Evolutionary conservation across 306 rosid genomes (phyloP), one percentile per base, ranked within the genome.

Genomic region (Neltuma alba): DNA sequence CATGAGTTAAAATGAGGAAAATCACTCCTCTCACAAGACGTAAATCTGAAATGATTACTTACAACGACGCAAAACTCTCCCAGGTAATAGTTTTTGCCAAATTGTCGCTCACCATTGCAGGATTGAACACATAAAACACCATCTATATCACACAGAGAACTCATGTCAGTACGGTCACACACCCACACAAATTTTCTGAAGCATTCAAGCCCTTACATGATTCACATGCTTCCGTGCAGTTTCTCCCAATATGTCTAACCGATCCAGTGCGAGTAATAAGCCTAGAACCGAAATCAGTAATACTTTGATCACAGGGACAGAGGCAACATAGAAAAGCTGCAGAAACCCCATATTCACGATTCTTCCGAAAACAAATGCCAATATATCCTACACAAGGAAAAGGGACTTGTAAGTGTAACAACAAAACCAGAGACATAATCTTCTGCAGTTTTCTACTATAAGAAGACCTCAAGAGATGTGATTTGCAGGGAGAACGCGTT

Each of bases 71-170:
- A 73, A 86, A 48, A 50, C 82, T 81, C 61, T 85, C 87, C 55
- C 57, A 76, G 10, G 89, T 85, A 52, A 88, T 58, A 0, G 91
- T 81, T 62, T 73, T 45, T 16, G 89, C 91, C 85, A 88, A 83
- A 80, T 84, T 88, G 86, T 77, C 73, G 23, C 86, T 64, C 38
- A 86, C 89, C 72, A 88, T 14, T 55, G 89, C 23, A 9, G 91
- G 89, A 88, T 83, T 88, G 57, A 88, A 88, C 86, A 88, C 89
- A 72, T 85, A 88, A 76, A 85, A 88, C 16, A 85, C 91, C 61
- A 88, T 74, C 91, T 88, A 85, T 83, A 82, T 78, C 74, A 81
- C 74, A 76, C 31, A 81, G 20, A 57, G 20, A 48, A 75, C n/a
- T 23, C 2, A 57, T 70, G 9, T 79, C 41, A 79, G 31, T 41